phyloP scores from a whole-genome alignment of 192 early-diverging fungal species.

The Coemansia sp. region DNA sequence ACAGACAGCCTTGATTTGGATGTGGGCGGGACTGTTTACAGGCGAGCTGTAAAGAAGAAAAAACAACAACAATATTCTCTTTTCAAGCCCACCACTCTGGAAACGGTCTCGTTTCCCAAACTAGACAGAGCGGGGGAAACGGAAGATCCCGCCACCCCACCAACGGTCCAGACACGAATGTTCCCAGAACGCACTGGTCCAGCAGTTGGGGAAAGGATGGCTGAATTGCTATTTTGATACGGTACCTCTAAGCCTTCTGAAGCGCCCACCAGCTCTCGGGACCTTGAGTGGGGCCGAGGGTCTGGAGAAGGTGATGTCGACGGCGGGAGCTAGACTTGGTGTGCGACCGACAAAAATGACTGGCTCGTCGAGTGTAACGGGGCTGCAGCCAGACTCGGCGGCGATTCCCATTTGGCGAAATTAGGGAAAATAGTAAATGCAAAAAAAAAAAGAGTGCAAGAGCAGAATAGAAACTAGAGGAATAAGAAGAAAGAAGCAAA shows the following conservation, averaged over 20 bases:
- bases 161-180: not conserved
- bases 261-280: conserved; percentile 30
- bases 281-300: conserved; percentile 42
- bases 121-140: not conserved
- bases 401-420: conserved; percentile 26
- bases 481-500: not conserved
- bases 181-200: not conserved
- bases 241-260: conserved; percentile 49
- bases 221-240: not conserved
- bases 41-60: not conserved
- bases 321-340: conserved; percentile 48
- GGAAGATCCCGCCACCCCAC: not conserved
- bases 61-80: conserved; percentile 25
- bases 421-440: not conserved
- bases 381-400: not conserved
- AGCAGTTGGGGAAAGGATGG: not conserved
- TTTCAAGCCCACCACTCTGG: conserved; percentile 3
- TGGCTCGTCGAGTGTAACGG: conserved; percentile 25
- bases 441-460: not conserved
- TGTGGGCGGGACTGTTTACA: not conserved
- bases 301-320: conserved; percentile 53
- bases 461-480: not conserved
- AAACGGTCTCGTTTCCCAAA: conserved; percentile 1
- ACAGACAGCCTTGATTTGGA: not conserved
- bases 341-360: conserved; percentile 22